Evolutionary conservation across 2,329 filamentous ascomycete species (phyloP), one percentile per base, ranked within the genome.

Genomic region (Colletotrichum godetiae): DNA sequence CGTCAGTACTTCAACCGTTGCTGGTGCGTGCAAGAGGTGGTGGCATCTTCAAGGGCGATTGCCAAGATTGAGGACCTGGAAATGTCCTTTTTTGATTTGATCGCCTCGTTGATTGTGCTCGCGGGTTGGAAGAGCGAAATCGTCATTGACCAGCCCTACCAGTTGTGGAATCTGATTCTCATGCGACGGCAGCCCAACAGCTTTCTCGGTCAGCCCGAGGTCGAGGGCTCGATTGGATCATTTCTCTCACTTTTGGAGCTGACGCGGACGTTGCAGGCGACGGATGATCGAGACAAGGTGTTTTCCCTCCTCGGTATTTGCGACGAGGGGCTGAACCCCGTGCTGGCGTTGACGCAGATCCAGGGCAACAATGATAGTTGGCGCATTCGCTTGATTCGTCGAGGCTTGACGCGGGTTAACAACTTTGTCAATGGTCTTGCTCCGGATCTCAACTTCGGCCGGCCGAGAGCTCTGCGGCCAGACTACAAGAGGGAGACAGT

Each of bases 401-500:
- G 74, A 5, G 73, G 73, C 10, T 19, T 75, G 10, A 75, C 58
- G 22, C 59, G 69, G 22, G 12, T 76, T 31, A 37, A 67, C 22
- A 55, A 73, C 11, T 65, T 61, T 29, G 46, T 73, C 4, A 73
- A 73, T 55, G 67, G 55, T 24, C 69, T 67, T 22, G 60, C 31
- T 13, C 66, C 73, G 2, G 13, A 61, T 19, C 37, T 67, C 12
- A 53, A 69, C 29, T 69, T 76, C 46, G 74, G 73, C 11, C 59
- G 65, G 15, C 69, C 68, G 15, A 63, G 37, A 46, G 72, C 73
- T 7, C 29, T 76, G 24, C 61, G 55, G 10, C 73, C 74, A 24
- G 69, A 76, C 33, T 76, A 76, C 46, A 67, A 62, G 13, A 65
- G 60, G 49, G 69, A 72, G 13, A 68, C 64, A 11, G 65, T 68